Conservation (phyloP, 2,329 filamentous ascomycete genomes). For the Fusarium udum region DNA sequence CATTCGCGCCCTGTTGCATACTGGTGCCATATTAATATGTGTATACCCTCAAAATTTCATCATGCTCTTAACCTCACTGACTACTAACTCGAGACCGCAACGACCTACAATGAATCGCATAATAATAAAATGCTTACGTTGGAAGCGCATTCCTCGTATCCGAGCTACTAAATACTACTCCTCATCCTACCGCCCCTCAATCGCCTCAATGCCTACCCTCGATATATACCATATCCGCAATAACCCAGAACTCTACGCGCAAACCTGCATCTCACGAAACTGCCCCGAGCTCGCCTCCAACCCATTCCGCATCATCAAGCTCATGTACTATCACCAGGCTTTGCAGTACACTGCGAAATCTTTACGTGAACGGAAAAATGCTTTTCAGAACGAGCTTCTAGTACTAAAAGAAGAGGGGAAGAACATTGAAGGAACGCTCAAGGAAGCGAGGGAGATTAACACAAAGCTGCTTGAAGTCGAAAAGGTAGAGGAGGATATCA, state of each 20-base stretch:
- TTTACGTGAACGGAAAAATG: neutral
- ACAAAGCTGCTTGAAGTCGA: neutral
- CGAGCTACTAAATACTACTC: neutral
- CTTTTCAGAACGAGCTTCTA: neutral
- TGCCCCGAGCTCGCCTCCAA: neutral
- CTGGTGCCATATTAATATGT: neutral
- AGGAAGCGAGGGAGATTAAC: neutral
- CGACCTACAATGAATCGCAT: neutral
- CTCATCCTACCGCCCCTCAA: neutral
- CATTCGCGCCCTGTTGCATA: neutral
- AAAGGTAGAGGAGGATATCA: neutral
- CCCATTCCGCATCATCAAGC: neutral
- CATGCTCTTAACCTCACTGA: neutral
- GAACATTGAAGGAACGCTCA: neutral
- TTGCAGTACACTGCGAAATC: neutral
- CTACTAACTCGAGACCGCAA: no score
- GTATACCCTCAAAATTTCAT: no score
- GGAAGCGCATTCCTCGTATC: neutral
- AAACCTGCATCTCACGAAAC: neutral
- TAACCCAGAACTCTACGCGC: neutral
- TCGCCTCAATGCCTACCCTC: neutral
- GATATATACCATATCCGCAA: neutral
- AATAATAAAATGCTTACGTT: neutral
- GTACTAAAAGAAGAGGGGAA: neutral
- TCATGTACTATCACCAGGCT: neutral